Base-by-base conservation (phyloP, 2,329 filamentous ascomycete genomes). In the Neopestalotiopsis sp. region DNA sequence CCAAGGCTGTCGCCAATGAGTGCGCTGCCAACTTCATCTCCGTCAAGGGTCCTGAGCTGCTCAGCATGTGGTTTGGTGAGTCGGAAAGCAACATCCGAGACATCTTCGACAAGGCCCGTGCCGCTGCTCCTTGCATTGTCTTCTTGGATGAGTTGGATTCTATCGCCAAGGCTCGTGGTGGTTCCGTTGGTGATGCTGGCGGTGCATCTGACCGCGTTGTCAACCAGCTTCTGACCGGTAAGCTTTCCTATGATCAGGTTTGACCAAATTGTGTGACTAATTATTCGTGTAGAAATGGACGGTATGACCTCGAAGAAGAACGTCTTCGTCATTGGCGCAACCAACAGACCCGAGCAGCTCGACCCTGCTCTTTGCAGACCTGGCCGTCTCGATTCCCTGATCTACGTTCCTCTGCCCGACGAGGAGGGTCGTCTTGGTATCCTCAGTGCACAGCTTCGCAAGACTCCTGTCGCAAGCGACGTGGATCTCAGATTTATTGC, bases 281-380 rank as follows among this genome's bases (percentile, higher is more conserved):
- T 34, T 12, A 30, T 59, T 67, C 12, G 61, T 38, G 28, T 72
- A 92, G 94, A 98, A 90, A 98, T 98, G 95, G 95, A 98, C 75
- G 95, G 95, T 77, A 98, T 98, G 95, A 98, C 95, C 60, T 98
- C 95, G 52, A 99, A 99, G 93, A 99, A 99, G 93, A 99, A 99
- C 81, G 96, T 99, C 73, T 99, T 99, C 84, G 96, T 99, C 74
- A 99, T 99, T 77, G 96, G 96, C 81, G 96, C 96, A 60, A 99
- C 96, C 83, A 99, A 99, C 88, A 90, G 96, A 86, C 96, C 96
- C 58, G 96, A 99, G 86, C 96, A 98, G 86, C 93, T 99, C 70
- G 96, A 99, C 83, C 96, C 96, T 80, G 96, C 96, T 75, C 89
- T 99, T 76, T 98, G 95, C 89, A 95, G 96, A 89, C 96, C 96